Percentiles rank a stretch among this genome's conserved stretches.
Evolutionary conservation across 2,329 filamentous ascomycete genomes (phyloP).

Genomic region (Plenodomus lindquistii): DNA sequence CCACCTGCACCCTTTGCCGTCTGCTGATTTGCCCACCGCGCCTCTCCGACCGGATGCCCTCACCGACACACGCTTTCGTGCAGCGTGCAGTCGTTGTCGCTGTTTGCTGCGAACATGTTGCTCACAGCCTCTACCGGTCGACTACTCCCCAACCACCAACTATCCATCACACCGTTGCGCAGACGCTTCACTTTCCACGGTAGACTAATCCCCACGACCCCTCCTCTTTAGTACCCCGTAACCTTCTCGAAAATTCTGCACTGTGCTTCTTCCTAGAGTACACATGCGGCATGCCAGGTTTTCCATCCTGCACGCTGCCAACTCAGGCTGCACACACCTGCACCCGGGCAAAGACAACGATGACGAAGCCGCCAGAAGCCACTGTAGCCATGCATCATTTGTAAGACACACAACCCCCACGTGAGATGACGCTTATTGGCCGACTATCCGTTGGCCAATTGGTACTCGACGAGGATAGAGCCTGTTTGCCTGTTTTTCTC

Average conservation of each 20-base stretch:
- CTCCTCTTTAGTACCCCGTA: background rate
- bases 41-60: conserved; percentile 10
- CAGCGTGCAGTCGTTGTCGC: background rate
- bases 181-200: background rate
- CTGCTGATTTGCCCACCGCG: conserved; percentile 12
- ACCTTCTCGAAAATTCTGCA: background rate
- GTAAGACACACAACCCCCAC: conserved; percentile 12
- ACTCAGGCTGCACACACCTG: conserved; percentile 13
- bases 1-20: background rate
- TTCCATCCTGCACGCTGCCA: conserved; percentile 22
- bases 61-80: conserved; percentile 3
- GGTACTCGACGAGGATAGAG: conserved; percentile 14
- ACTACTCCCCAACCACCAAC: background rate
- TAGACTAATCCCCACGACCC: background rate
- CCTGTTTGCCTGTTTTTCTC: background rate
- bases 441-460: background rate
- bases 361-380: conserved; percentile 21
- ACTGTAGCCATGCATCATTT: conserved; percentile 12
- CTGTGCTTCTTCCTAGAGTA: background rate
- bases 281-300: conserved; percentile 15
- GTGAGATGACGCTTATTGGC: conserved; percentile 13
- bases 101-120: conserved; percentile 9
- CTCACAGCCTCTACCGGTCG: conserved; percentile 11
- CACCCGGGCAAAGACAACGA: conserved; percentile 5
- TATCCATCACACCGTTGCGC: background rate